Evolutionary conservation across 371 early-diverging fungal species (phyloP), one percentile per base, ranked within the genome.

Genomic region (Mucor velutinosus): DNA sequence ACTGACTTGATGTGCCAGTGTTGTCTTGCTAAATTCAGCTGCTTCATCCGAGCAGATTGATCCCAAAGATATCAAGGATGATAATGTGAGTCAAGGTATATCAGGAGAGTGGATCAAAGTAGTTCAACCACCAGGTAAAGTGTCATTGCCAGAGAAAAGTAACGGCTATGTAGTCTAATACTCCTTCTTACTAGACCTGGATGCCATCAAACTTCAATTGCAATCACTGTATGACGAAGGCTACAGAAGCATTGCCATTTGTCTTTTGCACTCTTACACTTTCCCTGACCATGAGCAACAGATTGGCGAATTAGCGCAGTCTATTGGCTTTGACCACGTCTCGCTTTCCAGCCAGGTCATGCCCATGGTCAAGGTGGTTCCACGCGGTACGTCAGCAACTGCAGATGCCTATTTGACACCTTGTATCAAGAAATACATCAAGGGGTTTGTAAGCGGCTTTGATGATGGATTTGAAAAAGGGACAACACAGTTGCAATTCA

Each of bases 381-480:
- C 97, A 4, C 90, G 99, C 19, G 96, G 95, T 11, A 92, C 92
- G 7, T 95, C 96, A 8, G 89, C 97, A 0, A 90, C 91, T 4
- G 94, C 93, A 0, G 97, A 98, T 71, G 96, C 95, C 1, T 98
- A 97, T 70, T 81, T 98, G 63, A 96, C 97, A 2, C 99, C 98
- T 2, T 89, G 91, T 69, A 94, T 97, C 66, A 86, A 89, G 58
- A 83, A 87, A 7, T 97, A 97, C 69, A 86, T 97, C 19, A 76
- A 89, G 47, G 91, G 93, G 1, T 97, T 97, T 73, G 81, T 89
- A 5, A 76, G 85, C 29, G 97, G 96, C 1, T 97, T 98, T 72
- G 95, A 95, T 73, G 87, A 87, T 35, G 87, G 89, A 11, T 79
- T 92, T 29, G 62, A 76, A 30, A 69, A 65, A 0, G 69, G 78